These are phyloP conservation scores for Globisporangium canariense DNA, from an alignment of 352 stramenopile species.

Conservation along the genomic window DNA sequence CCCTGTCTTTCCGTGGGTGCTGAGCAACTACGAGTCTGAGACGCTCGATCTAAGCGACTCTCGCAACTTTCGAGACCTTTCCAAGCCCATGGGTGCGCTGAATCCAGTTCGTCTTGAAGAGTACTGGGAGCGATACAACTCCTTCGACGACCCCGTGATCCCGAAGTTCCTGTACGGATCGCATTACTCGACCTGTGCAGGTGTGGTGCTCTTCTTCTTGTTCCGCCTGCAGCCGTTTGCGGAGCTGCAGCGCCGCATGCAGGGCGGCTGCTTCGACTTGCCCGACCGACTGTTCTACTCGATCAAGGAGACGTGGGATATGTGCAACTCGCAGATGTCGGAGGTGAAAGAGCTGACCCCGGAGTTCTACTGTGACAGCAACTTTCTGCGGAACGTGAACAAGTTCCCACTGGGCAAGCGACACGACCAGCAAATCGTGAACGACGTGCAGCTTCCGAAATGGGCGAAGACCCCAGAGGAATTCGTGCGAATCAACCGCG, in stretches of 20 bases:
- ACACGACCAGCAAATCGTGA: conserved; percentile 72
- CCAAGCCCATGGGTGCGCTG: conserved; percentile 97
- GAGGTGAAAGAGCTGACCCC: conserved; percentile 99
- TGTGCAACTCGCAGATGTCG: conserved; percentile 96
- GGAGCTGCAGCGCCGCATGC: conserved; percentile 94
- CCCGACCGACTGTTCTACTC: conserved; percentile 97
- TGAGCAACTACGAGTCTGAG: conserved; percentile 74
- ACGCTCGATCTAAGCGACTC: conserved; percentile 81
- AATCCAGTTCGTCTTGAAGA: conserved; percentile 91
- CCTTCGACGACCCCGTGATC: conserved; percentile 87
- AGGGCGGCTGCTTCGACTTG: conserved; percentile 97
- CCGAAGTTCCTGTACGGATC: conserved; percentile 88
- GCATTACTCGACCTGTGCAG: conserved; percentile 97
- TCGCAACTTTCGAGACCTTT: conserved; percentile 95
- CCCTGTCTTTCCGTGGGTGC: conserved; percentile 92
- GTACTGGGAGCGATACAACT: conserved; percentile 95
- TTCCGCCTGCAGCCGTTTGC: conserved; percentile 98
- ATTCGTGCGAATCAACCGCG: conserved; percentile 95
- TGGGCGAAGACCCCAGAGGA: conserved; percentile 95
- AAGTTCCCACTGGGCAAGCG: conserved; percentile 93
- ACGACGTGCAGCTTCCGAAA: conserved; percentile 95
- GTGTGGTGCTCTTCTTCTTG: conserved; percentile 98
- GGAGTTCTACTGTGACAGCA: conserved; percentile 95
- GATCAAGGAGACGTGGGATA: conserved; percentile 95
- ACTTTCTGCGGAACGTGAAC: conserved; percentile 97